Percentiles rank a stretch among this genome's conserved stretches.
These are phyloP conservation scores for Salix dunnii DNA, from an alignment of 345 rosid species.

Conservation along the genomic window DNA sequence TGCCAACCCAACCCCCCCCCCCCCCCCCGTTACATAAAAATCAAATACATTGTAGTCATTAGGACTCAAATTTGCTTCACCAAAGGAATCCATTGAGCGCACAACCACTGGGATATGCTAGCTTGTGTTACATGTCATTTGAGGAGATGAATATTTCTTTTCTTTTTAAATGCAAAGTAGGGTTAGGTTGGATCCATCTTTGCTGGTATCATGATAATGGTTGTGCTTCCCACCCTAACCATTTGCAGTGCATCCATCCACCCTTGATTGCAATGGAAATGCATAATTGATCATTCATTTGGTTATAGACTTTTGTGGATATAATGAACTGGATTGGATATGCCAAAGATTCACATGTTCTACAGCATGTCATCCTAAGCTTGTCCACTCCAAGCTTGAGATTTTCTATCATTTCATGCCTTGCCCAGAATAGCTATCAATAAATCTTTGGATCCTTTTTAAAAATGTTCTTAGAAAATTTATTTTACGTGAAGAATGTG, in stretches of 20 bases:
- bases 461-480: neutral
- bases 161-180: neutral
- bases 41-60: too few species aligned
- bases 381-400: neutral
- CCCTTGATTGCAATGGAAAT: neutral
- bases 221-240: neutral
- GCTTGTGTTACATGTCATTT: neutral
- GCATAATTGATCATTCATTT: neutral
- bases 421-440: neutral
- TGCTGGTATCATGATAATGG: neutral
- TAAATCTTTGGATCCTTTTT: neutral
- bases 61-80: too few species aligned
- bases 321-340: neutral
- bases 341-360: neutral
- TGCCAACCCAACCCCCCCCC: too few species aligned
- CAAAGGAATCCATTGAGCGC: too few species aligned
- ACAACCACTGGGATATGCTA: too few species aligned
- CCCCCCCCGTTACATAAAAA: too few species aligned
- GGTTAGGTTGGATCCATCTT: neutral
- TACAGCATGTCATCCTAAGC: neutral
- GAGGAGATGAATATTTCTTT: neutral
- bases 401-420: neutral
- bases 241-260: neutral
- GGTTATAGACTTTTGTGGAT: neutral
- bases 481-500: neutral